Percentiles rank a stretch among this genome's conserved stretches.
Evolutionary conservation across 441 rosid species (phyloP).

Genomic region (Cnidoscolus chayamansa): DNA sequence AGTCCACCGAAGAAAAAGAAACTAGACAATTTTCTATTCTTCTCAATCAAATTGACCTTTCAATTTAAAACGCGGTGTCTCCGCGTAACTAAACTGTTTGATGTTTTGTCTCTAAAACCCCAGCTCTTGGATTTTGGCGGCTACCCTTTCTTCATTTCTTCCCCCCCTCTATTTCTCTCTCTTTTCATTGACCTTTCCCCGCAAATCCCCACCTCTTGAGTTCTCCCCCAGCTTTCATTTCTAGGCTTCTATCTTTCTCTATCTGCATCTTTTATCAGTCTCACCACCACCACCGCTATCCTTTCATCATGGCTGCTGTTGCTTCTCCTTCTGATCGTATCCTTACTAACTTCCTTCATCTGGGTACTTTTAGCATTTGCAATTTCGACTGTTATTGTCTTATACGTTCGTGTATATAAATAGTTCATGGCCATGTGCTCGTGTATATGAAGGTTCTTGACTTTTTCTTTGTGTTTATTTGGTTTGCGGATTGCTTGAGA

Average conservation of each 20-base stretch:
- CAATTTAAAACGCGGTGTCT: not conserved
- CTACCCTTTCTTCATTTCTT: slow-evolving; percentile 29
- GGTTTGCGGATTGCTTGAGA: not conserved
- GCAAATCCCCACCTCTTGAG: slow-evolving; percentile 28
- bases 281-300: slow-evolving; percentile 19
- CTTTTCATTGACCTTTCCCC: slow-evolving; percentile 22
- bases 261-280: not conserved
- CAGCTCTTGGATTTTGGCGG: slow-evolving; percentile 41
- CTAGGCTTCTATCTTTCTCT: not conserved
- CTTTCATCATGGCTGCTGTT: slow-evolving; percentile 42
- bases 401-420: not conserved
- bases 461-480: not conserved
- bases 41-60: too few relatives aligned
- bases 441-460: not conserved
- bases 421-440: not conserved
- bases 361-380: slow-evolving; percentile 23
- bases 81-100: not conserved
- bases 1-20: too few relatives aligned
- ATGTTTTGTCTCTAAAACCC: slow-evolving; percentile 27
- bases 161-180: not conserved
- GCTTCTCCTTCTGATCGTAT: slow-evolving; percentile 63
- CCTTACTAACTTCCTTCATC: slow-evolving; percentile 46
- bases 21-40: too few relatives aligned
- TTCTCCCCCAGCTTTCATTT: not conserved
- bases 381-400: not conserved